Base-by-base conservation (phyloP, 108 stramenopile species). In the Nannochloropsis gaditana region DNA sequence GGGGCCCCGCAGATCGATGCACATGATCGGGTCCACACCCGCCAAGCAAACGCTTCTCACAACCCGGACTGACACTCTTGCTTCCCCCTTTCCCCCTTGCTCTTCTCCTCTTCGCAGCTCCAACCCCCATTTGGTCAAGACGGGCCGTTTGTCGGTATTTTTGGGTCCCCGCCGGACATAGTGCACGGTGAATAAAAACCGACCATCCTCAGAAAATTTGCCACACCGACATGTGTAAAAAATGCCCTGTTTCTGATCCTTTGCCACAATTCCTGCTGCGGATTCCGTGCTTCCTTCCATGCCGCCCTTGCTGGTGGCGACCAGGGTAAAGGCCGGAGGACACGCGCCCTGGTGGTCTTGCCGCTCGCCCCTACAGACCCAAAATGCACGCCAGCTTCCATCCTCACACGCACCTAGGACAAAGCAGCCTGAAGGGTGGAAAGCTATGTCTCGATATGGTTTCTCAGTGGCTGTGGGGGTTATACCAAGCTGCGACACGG, bases 361-460 rank as follows among this genome's bases (percentile, higher is more conserved):
- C n/a, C 59, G 15, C n/a, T 73, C 19, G 19, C 59, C 59, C 31
- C 31, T 31, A 31, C 0, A 31, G 19, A 73, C 59, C 59, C 59
- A 73, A 73, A 73, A 73, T 3, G 59, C 59, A 73, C 59, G 59
- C 59, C 59, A 73, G 19, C 19, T 73, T n/a, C 59, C 59, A 73
- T 73, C 59, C 59, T 73, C 59, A n/a, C 59, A 73, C 59, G 59
- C 15, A 6, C 59, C 59, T n/a, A 73, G 59, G 19, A 73, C 59
- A 4, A 73, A 73, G 6, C 6, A n/a, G 15, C 59, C 59, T n/a
- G 59, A 73, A 4, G 59, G 59, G n/a, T 73, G 59, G n/a, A 73
- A 73, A 6, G 59, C 59, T 2, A 73, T 15, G 59, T 73, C 59
- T 5, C 59, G 59, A n/a, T n/a, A 73, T n/a, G 59, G 59, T n/a